phyloP scores from a whole-genome alignment of 345 rosid species.

The Melastoma malabathricum region DNA sequence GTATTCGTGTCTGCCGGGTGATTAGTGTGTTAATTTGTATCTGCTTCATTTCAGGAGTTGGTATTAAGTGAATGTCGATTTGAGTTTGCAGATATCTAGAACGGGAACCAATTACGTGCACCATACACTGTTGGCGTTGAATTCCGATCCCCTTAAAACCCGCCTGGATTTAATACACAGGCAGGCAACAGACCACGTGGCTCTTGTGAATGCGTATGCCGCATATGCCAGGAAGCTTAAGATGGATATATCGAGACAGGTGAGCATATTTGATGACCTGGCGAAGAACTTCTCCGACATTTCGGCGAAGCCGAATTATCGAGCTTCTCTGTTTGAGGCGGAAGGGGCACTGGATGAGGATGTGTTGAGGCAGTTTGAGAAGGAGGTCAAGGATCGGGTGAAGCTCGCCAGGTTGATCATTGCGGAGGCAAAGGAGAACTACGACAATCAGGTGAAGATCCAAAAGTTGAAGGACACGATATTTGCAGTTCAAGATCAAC shows the following conservation, averaged over 20 bases:
- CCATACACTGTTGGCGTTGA: conserved; percentile 52
- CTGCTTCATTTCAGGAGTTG: not conserved
- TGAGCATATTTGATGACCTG: conserved; percentile 61
- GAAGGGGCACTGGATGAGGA: conserved; percentile 56
- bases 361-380: conserved; percentile 61
- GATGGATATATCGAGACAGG: conserved; percentile 70
- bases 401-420: conserved; percentile 59
- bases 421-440: conserved; percentile 69
- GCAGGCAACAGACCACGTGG: conserved; percentile 76
- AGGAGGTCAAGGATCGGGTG: conserved; percentile 82
- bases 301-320: conserved; percentile 33
- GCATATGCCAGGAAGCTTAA: conserved; percentile 90
- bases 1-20: no score
- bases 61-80: no score
- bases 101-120: conserved; percentile 51
- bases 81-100: conserved; percentile 22
- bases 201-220: conserved; percentile 72
- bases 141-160: conserved; percentile 74
- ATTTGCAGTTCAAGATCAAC: conserved; percentile 67
- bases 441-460: conserved; percentile 82
- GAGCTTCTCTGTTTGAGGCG: conserved; percentile 29
- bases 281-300: conserved; percentile 55
- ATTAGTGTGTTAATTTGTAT: not conserved
- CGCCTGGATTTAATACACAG: conserved; percentile 74
- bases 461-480: conserved; percentile 87